phyloP scores from a whole-genome alignment of 371 early-diverging fungal species.

The Mortierella sp. region DNA sequence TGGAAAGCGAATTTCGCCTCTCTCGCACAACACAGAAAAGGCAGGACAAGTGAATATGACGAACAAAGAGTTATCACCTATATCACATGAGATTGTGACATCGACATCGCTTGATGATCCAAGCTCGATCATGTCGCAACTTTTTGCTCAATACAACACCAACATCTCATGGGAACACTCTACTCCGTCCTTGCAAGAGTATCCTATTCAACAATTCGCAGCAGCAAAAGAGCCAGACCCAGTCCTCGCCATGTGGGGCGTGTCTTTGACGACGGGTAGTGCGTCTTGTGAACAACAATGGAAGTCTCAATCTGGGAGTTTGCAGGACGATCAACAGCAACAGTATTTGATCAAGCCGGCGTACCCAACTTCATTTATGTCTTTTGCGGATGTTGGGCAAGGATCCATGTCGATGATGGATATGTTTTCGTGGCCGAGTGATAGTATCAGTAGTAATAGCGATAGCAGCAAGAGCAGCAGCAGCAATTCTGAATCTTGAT shows the following conservation, averaged over 20 bases:
- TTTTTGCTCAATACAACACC: neutral
- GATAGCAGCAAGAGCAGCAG: neutral
- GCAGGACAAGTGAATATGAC: neutral
- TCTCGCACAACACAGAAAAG: neutral
- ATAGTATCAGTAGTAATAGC: neutral
- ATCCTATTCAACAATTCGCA: neutral
- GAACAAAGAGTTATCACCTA: neutral
- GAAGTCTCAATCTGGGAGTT: neutral
- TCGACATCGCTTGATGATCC: neutral
- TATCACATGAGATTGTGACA: neutral
- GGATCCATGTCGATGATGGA: conserved; percentile 20
- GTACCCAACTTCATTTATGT: conserved; percentile 13
- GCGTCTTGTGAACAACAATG: neutral
- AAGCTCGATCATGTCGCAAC: neutral
- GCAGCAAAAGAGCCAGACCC: neutral
- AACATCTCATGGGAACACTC: neutral
- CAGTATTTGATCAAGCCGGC: conserved; percentile 25
- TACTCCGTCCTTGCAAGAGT: neutral
- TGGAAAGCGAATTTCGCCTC: neutral
- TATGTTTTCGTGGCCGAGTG: conserved; percentile 12
- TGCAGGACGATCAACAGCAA: neutral
- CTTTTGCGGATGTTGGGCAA: conserved; percentile 10
- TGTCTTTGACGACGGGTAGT: neutral
- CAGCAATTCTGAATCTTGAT: too few species aligned
- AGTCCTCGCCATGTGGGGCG: neutral